phyloP scores from a whole-genome alignment of 768 basidiomycete genomes.

The Clitopilus passeckerianus region DNA sequence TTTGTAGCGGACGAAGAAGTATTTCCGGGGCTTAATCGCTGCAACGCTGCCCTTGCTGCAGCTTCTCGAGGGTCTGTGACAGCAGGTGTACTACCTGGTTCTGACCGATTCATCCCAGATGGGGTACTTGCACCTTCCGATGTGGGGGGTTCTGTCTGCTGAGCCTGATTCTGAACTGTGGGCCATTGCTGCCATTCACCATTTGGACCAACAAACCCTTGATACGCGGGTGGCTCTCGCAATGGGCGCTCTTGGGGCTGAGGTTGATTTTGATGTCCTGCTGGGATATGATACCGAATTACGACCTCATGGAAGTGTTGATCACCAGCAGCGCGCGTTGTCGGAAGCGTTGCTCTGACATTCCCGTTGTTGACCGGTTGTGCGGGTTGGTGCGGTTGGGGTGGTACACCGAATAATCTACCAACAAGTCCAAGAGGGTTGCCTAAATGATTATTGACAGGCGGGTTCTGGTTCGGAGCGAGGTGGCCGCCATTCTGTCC shows the following conservation, averaged over 20 bases:
- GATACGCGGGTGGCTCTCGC: conserved; percentile 48
- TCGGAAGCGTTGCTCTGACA: conserved; percentile 21
- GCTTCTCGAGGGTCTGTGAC: conserved; percentile 29
- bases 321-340: conserved; percentile 24
- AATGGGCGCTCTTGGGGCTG: conserved; percentile 20
- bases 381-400: conserved; percentile 32
- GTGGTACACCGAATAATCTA: conserved; percentile 51
- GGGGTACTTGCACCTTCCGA: too few relatives aligned
- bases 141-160: background rate
- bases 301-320: conserved; percentile 41
- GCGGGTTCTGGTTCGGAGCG: conserved; percentile 29
- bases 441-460: conserved; percentile 38
- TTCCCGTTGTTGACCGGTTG: conserved; percentile 21
- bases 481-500: conserved; percentile 22
- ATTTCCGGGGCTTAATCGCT: conserved; percentile 28
- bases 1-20: background rate
- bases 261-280: conserved; percentile 17
- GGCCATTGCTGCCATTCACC: conserved; percentile 68
- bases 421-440: conserved; percentile 51
- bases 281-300: conserved; percentile 63
- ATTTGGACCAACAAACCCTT: conserved; percentile 61
- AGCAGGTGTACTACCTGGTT: background rate
- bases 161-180: conserved; percentile 21
- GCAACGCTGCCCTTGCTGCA: conserved; percentile 65
- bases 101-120: background rate